phyloP scores from a whole-genome alignment of 1,284 basidiomycete genomes.

The Calocybe gambosa region DNA sequence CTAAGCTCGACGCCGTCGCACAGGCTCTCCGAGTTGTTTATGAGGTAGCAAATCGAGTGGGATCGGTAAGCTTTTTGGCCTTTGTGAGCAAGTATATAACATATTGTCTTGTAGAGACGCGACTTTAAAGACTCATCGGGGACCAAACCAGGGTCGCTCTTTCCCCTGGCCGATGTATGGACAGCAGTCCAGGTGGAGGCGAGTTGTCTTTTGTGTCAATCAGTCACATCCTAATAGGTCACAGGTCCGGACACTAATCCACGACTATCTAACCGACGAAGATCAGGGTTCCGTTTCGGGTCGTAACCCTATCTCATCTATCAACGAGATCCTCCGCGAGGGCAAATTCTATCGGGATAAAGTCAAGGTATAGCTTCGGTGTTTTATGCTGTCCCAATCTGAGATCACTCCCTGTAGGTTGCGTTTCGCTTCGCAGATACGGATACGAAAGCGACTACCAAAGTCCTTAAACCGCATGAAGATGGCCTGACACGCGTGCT shows the following conservation, averaged over 20 bases:
- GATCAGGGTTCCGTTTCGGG: conserved; percentile 71
- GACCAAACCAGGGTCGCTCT: conserved; percentile 63
- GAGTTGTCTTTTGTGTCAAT: conserved; percentile 12
- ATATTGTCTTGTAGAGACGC: conserved; percentile 49
- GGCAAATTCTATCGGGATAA: conserved; percentile 74
- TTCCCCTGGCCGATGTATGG: conserved; percentile 91
- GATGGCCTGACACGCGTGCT: conserved; percentile 82
- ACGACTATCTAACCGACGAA: conserved; percentile 90
- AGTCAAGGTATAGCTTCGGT: conserved; percentile 51
- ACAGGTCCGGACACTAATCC: conserved; percentile 80
- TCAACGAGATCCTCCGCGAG: conserved; percentile 92
- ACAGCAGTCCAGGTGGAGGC: conserved; percentile 88
- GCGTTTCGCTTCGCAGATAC: conserved; percentile 86
- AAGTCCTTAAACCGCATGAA: conserved; percentile 72
- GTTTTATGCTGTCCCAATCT: not conserved
- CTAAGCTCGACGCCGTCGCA: conserved; percentile 93
- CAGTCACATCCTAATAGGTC: conserved; percentile 6
- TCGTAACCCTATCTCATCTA: conserved; percentile 84
- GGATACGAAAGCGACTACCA: conserved; percentile 65
- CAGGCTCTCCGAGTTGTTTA: conserved; percentile 90
- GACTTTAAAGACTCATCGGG: conserved; percentile 84
- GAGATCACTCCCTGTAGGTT: conserved; percentile 47
- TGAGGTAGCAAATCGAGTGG: conserved; percentile 86
- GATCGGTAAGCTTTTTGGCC: conserved; percentile 54
- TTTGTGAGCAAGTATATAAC: conserved; percentile 3